Conservation (phyloP, 495 filamentous ascomycete species). For the Hyaloscypha hepaticicola region DNA sequence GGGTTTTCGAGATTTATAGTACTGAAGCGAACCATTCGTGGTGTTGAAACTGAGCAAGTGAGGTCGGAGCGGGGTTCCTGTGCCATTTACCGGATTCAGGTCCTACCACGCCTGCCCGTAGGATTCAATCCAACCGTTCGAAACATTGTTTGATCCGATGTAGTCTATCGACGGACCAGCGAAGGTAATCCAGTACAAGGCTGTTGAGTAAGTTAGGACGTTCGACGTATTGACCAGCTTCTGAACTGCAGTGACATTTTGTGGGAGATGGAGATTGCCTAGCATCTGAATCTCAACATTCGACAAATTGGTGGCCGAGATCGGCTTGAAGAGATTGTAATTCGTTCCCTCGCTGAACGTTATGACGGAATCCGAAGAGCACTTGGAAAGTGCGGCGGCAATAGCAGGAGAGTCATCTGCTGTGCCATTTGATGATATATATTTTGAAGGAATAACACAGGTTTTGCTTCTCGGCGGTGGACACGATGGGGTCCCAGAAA, state of each 20-base stretch:
- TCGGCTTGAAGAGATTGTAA: constrained; percentile 43
- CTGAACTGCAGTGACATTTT: constrained; percentile 38
- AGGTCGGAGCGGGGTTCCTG: constrained; percentile 38
- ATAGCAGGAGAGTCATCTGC: constrained; percentile 40
- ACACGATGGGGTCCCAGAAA: neutral
- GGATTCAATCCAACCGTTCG: constrained; percentile 45
- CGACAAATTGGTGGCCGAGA: constrained; percentile 39
- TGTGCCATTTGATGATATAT: constrained; percentile 1
- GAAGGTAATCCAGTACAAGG: constrained; percentile 38
- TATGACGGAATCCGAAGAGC: constrained; percentile 38
- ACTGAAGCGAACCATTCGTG: constrained; percentile 36
- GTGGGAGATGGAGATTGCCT: constrained; percentile 43
- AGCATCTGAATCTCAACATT: constrained; percentile 43
- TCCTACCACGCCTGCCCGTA: constrained; percentile 49
- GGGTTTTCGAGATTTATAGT: constrained; percentile 44
- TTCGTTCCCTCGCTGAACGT: constrained; percentile 38
- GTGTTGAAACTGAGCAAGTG: constrained; percentile 43
- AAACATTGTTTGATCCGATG: constrained; percentile 32
- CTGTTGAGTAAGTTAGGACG: constrained; percentile 25
- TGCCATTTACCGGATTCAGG: constrained; percentile 39
- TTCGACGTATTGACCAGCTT: constrained; percentile 28
- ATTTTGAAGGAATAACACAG: neutral
- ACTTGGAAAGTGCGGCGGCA: constrained; percentile 33
- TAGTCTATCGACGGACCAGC: constrained; percentile 38
- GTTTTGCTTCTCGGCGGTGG: neutral